Evolutionary conservation across 495 filamentous ascomycete genomes (phyloP).

Genomic region (Glonium stellatum): DNA sequence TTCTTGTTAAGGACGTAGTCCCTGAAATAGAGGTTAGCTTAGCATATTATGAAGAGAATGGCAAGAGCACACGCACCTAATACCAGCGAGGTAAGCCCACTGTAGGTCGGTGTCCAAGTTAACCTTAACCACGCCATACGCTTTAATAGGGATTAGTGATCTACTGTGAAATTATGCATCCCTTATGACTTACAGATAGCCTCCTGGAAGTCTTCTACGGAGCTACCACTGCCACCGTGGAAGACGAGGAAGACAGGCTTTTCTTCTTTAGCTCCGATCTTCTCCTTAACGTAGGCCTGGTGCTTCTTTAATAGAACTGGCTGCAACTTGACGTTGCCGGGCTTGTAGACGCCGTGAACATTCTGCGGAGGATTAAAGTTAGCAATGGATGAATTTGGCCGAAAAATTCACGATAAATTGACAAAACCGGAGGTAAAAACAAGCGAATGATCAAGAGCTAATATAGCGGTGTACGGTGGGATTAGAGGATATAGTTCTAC

Average conservation of each 20-base stretch:
- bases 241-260: slow-evolving; percentile 99
- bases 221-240: slow-evolving; percentile 90
- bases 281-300: slow-evolving; percentile 79
- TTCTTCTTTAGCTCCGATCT: slow-evolving; percentile 55
- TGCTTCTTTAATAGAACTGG: slow-evolving; percentile 92
- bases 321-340: slow-evolving; percentile 92
- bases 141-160: background rate
- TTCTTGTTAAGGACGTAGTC: slow-evolving; percentile 92
- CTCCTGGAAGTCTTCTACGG: slow-evolving; percentile 77
- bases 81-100: slow-evolving; percentile 78
- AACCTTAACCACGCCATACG: slow-evolving; percentile 95
- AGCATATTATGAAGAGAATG: background rate
- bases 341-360: slow-evolving; percentile 98
- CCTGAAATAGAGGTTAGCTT: background rate
- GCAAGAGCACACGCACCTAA: slow-evolving; percentile 44
- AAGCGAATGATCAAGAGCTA: too few relatives aligned
- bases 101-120: slow-evolving; percentile 88
- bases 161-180: background rate
- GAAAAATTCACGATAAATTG: too few relatives aligned
- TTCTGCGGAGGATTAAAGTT: slow-evolving; percentile 41
- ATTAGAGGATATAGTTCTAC: too few relatives aligned
- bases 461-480: too few relatives aligned
- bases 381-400: too few relatives aligned
- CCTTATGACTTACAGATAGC: slow-evolving; percentile 52
- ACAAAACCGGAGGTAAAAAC: too few relatives aligned